Evolutionary conservation across 2,329 filamentous ascomycete genomes (phyloP).

Genomic region (Penicillium aurantiogriseum): DNA sequence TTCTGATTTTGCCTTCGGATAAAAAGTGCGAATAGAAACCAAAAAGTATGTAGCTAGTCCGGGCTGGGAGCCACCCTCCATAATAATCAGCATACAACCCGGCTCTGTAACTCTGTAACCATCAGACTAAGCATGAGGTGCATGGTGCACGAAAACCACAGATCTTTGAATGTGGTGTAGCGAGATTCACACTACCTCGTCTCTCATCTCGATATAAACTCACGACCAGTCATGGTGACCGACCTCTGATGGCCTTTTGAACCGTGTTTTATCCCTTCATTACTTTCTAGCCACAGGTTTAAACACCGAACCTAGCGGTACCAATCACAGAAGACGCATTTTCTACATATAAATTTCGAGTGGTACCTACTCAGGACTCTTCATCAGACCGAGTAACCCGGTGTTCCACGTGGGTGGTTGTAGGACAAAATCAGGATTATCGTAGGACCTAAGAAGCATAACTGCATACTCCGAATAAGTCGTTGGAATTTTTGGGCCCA

Average conservation of each 20-base stretch:
- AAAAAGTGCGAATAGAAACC: not conserved
- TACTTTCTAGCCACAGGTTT: not conserved
- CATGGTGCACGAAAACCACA: not conserved
- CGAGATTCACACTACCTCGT: not conserved
- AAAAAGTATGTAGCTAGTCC: not conserved
- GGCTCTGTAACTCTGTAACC: not conserved
- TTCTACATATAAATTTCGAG: not conserved
- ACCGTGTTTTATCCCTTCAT: too few species aligned
- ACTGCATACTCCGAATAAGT: not conserved
- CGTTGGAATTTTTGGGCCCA: not conserved
- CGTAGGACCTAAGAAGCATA: not conserved
- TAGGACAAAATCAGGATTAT: not conserved
- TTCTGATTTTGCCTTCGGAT: not conserved
- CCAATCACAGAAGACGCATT: not conserved
- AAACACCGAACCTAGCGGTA: not conserved
- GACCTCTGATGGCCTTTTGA: not conserved
- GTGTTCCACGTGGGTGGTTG: not conserved
- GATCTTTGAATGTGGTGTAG: not conserved
- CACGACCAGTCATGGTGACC: not conserved
- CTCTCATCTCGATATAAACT: not conserved
- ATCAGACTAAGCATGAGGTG: not conserved
- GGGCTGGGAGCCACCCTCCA: not conserved
- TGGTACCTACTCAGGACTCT: too few species aligned
- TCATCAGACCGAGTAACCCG: not conserved
- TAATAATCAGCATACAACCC: not conserved